Evolutionary conservation across 1,284 basidiomycete genomes (phyloP).

Genomic region (Rhodotorula sp.): DNA sequence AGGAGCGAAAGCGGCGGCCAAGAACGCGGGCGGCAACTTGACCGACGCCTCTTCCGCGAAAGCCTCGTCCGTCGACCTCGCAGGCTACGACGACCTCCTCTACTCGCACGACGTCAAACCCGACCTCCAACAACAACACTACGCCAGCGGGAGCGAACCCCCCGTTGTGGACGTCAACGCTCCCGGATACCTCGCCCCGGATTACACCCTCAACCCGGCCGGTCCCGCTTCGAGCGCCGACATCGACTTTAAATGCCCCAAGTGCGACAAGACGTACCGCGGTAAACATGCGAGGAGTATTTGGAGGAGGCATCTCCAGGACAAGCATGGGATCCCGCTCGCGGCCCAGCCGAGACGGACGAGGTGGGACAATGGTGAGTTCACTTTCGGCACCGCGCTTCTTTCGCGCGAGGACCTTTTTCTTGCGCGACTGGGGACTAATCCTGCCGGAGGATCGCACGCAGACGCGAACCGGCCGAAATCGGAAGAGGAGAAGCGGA

Average conservation of each 20-base stretch:
- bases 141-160: background rate
- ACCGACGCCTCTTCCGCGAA: slow-evolving; percentile 1
- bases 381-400: background rate
- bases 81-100: background rate
- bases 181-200: slow-evolving; percentile 25
- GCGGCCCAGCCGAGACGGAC: slow-evolving; percentile 55
- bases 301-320: slow-evolving; percentile 57
- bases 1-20: background rate
- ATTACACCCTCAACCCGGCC: slow-evolving; percentile 39
- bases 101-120: background rate
- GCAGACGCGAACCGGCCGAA: slow-evolving; percentile 55
- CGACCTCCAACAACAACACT: background rate
- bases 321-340: slow-evolving; percentile 58
- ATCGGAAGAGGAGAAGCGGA: slow-evolving; percentile 54
- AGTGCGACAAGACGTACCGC: slow-evolving; percentile 54
- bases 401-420: background rate
- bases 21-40: background rate
- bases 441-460: no score
- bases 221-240: slow-evolving; percentile 29
- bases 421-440: no score
- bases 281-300: slow-evolving; percentile 58
- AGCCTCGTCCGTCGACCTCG: background rate
- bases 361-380: slow-evolving; percentile 56
- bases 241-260: slow-evolving; percentile 49
- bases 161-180: background rate